Percentiles rank a stretch among this genome's conserved stretches.
phyloP scores from a whole-genome alignment of 768 basidiomycete species.

The Termitomyces sp. region DNA sequence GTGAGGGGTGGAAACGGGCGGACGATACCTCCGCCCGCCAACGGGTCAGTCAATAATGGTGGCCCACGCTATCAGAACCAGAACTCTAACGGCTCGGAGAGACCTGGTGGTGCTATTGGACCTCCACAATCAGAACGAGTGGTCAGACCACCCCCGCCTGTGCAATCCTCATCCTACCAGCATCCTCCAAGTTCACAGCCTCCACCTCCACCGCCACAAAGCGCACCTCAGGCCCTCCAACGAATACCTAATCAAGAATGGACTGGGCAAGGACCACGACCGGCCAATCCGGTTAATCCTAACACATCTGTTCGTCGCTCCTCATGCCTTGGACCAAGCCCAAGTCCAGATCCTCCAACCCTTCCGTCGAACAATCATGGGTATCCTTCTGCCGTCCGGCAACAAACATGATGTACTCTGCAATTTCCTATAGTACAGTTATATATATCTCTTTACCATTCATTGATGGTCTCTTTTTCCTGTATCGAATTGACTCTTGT shows the following conservation, averaged over 20 bases:
- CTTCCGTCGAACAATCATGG: constrained; percentile 39
- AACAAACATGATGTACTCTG: constrained; percentile 39
- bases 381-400: constrained; percentile 43
- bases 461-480: constrained; percentile 17
- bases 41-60: constrained; percentile 32
- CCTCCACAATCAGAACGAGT: constrained; percentile 36
- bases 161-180: constrained; percentile 30
- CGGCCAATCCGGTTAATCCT: constrained; percentile 28
- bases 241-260: constrained; percentile 34
- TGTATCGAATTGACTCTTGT: constrained; percentile 41
- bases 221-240: constrained; percentile 11
- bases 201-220: constrained; percentile 24
- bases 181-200: constrained; percentile 29
- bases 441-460: constrained; percentile 20
- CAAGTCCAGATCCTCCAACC: constrained; percentile 38
- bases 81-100: constrained; percentile 38
- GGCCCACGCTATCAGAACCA: constrained; percentile 31
- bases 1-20: constrained; percentile 59
- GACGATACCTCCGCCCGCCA: constrained; percentile 31
- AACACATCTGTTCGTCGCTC: constrained; percentile 39
- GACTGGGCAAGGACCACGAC: constrained; percentile 34
- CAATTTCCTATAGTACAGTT: constrained; percentile 21
- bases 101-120: constrained; percentile 32
- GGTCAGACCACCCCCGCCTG: constrained; percentile 33
- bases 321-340: constrained; percentile 42